phyloP scores from a whole-genome alignment of 1,284 basidiomycete genomes.

The Omphalotus olearius region DNA sequence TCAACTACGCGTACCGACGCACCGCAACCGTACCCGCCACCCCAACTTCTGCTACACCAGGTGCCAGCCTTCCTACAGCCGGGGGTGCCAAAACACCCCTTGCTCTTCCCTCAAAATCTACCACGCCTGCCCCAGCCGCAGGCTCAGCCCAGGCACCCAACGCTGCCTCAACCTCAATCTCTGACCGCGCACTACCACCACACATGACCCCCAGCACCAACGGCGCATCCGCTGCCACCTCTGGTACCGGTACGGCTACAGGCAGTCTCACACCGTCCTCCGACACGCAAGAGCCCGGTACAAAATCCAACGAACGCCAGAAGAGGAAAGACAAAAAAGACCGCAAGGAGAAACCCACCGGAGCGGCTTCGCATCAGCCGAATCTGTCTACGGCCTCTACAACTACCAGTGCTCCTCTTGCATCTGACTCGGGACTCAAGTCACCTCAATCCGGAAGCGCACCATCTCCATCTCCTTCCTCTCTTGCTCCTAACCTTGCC shows the following conservation, averaged over 20 bases:
- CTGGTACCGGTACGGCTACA: neutral
- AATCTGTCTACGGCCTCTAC: conserved; percentile 16
- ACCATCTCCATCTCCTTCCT: neutral
- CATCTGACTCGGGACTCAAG: conserved; percentile 14
- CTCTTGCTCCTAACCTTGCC: neutral
- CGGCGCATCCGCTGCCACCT: neutral
- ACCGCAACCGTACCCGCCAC: conserved; percentile 48
- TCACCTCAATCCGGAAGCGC: neutral
- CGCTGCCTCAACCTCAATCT: neutral
- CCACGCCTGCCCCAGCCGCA: conserved; percentile 24
- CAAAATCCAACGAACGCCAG: conserved; percentile 45
- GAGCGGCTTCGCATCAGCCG: conserved; percentile 5
- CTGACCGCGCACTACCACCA: conserved; percentile 8
- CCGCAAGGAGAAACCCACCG: conserved; percentile 28
- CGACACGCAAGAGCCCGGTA: conserved; percentile 16
- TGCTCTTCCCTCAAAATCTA: conserved; percentile 22
- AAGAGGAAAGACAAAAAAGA: conserved; percentile 60
- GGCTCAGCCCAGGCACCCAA: neutral
- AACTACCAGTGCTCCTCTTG: conserved; percentile 15
- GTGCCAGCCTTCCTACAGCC: conserved; percentile 10
- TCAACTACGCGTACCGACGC: conserved; percentile 93
- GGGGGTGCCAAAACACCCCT: neutral
- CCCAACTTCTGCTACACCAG: conserved; percentile 15
- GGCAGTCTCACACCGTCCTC: conserved; percentile 5
- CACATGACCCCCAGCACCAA: neutral